A percentile compares a stretch with the other conserved stretches of the same genome.
Conservation (phyloP, 1,284 basidiomycete species). For the Dichomitus squalens region DNA sequence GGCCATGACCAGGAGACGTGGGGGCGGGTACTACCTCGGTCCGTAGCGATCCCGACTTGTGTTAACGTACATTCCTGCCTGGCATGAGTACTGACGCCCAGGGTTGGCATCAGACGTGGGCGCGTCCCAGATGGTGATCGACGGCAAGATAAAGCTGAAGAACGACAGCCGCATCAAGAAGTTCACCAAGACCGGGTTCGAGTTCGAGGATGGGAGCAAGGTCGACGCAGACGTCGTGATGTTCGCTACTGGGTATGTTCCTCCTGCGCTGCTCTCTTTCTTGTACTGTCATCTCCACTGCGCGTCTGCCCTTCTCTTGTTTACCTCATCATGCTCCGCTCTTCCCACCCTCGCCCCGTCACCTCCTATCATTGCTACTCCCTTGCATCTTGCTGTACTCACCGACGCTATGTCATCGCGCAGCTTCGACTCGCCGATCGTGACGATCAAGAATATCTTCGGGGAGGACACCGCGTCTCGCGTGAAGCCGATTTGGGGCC, state of each 20-base stretch:
- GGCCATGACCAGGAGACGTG: conserved; percentile 40
- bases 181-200: conserved; percentile 57
- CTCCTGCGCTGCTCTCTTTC: no score
- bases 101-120: conserved; percentile 51
- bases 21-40: conserved; percentile 49
- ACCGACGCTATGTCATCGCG: no score
- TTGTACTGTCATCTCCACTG: no score
- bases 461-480: conserved; percentile 50
- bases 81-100: neutral
- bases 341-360: no score
- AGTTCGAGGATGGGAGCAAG: conserved; percentile 66
- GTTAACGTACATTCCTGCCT: neutral
- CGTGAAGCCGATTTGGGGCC: conserved; percentile 53
- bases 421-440: conserved; percentile 43
- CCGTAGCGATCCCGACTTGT: conserved; percentile 4
- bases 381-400: no score
- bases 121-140: conserved; percentile 63
- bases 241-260: conserved; percentile 61
- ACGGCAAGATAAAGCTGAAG: conserved; percentile 77
- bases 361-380: no score
- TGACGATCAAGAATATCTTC: conserved; percentile 47
- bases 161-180: conserved; percentile 56
- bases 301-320: no score
- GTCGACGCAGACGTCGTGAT: conserved; percentile 70
- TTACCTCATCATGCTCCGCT: no score